phyloP scores from a whole-genome alignment of 495 filamentous ascomycete species.

The Trypethelium eluteriae region DNA sequence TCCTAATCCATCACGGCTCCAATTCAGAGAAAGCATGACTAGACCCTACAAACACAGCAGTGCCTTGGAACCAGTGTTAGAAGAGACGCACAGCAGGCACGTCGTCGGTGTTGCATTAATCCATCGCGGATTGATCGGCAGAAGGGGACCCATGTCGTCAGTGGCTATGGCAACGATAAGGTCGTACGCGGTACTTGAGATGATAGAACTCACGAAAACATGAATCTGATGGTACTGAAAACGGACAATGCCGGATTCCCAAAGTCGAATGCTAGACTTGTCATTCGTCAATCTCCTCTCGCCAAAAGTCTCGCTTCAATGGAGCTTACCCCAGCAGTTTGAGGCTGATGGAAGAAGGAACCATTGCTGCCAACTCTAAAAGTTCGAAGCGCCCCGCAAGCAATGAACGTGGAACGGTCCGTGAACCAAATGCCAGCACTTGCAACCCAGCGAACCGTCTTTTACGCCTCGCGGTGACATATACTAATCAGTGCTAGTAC shows the following conservation, averaged over 20 bases:
- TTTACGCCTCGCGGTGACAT: neutral
- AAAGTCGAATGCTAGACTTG: neutral
- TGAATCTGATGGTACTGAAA: neutral
- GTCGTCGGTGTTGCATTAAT: neutral
- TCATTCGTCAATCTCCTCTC: neutral
- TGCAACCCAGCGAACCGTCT: neutral
- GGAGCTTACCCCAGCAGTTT: neutral
- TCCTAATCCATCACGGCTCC: conserved; percentile 2
- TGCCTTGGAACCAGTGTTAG: neutral
- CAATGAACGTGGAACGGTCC: neutral
- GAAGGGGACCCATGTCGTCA: neutral
- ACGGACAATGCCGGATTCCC: neutral
- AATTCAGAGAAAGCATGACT: neutral
- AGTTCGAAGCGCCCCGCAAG: conserved; percentile 8
- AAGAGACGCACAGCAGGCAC: neutral
- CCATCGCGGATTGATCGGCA: neutral
- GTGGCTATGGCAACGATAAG: neutral
- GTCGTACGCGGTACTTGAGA: neutral
- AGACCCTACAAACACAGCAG: neutral
- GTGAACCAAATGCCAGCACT: neutral
- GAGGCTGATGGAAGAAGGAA: conserved; percentile 7
- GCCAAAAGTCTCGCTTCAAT: neutral
- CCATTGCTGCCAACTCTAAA: neutral
- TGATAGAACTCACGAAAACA: neutral
- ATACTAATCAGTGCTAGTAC: neutral